Evolutionary conservation across 768 basidiomycete species (phyloP), one percentile per base, ranked within the genome.

Genomic region (Lanmaoa pseudosensibilis): DNA sequence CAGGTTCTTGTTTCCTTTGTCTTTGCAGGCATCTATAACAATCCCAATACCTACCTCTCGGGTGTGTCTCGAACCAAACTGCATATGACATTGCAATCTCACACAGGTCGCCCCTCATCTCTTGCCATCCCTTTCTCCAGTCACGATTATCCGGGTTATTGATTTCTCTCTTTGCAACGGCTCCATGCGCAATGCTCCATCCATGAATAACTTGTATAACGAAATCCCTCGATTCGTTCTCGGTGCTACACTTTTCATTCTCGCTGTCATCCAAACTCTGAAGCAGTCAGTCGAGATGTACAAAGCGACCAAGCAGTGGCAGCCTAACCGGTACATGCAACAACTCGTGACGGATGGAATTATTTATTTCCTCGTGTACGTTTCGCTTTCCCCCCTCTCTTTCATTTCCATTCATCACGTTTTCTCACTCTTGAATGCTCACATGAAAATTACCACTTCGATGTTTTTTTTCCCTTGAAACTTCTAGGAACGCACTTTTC

Each of bases 301-400:
- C 27, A 27, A 27, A 27, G 27, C 4, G 27, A 27, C 27, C 27
- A 27, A 27, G 6, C 27, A 4, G 27, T 27, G 27, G 27, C 27
- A 27, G 27, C 27, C 27, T 4, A 27, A 27, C 27, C 27, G 27
- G 27, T 27, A 27, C 27, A 27, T 27, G 27, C 30, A 54, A 25
- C 49, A 18, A 11, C 33, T 62, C 2, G 15, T 21, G 15, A 25
- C 7, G 23, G 61, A 61, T 12, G 59, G 55, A 11, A 25, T 51
- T 9, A 19, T 54, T 37, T 62, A 62, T 19, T 61, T 62, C 37
- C 0, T 57, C 3, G 16, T 61, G 59, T 54, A 51, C 27, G 27
- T 30, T 52, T 54, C 32, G 27, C 27, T 27, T 27, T 27, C 27
- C 27, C 27, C n/a, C 27, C 27, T 4, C 27, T 27, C 27, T 27